A percentile compares a stretch with the other conserved stretches of the same genome.
Conservation (phyloP, 1,284 basidiomycete species). For the Ganoderma sp. region DNA sequence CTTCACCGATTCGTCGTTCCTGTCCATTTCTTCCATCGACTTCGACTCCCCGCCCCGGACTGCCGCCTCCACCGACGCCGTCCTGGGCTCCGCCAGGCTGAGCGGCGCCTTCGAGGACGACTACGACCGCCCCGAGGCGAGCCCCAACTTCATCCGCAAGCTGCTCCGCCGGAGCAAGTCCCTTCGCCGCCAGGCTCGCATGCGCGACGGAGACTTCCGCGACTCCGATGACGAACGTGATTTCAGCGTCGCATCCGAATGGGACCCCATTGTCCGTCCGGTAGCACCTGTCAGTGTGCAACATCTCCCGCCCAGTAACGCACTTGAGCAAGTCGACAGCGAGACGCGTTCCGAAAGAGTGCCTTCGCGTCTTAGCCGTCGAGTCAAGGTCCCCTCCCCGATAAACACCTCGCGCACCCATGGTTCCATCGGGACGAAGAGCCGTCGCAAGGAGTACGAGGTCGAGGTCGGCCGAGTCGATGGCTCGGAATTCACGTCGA, state of each 20-base stretch:
- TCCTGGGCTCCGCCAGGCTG: conserved; percentile 21
- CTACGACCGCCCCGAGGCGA: conserved; percentile 19
- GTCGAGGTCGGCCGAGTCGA: conserved; percentile 21
- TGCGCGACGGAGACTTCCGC: conserved; percentile 25
- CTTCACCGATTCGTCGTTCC: conserved; percentile 14
- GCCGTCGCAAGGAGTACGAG: conserved; percentile 19
- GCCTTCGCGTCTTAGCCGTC: conserved; percentile 25
- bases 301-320: neutral
- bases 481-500: conserved; percentile 8
- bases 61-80: conserved; percentile 20
- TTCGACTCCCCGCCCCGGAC: conserved; percentile 21
- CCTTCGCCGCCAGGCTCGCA: conserved; percentile 20
- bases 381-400: conserved; percentile 24
- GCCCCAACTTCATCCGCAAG: conserved; percentile 19
- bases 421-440: conserved; percentile 15
- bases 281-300: neutral
- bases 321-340: neutral
- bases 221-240: conserved; percentile 18
- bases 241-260: conserved; percentile 8
- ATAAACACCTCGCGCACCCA: conserved; percentile 16
- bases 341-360: neutral
- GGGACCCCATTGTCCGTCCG: neutral
- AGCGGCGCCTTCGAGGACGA: conserved; percentile 21
- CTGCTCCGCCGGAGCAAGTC: conserved; percentile 12
- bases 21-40: conserved; percentile 6